These are phyloP conservation scores for Cryptococcus depauperatus DNA, from an alignment of 1,284 basidiomycete genomes.

Conservation along the genomic window DNA sequence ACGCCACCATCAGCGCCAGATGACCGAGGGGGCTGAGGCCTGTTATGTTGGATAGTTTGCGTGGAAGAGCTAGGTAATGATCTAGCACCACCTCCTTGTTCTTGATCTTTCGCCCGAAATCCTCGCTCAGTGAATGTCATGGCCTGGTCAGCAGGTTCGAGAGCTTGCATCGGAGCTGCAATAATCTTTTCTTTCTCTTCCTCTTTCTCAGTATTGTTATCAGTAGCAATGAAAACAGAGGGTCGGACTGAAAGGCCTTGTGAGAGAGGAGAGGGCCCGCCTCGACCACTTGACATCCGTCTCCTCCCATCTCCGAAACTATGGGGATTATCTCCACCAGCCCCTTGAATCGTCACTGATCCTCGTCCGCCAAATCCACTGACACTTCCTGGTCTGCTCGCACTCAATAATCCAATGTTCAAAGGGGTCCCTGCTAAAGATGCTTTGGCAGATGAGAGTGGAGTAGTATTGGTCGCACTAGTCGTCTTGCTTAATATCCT, in stretches of 20 bases:
- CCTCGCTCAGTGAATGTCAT: not conserved
- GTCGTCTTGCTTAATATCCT: not conserved
- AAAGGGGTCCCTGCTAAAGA: constrained; percentile 1
- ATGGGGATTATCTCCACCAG: not conserved
- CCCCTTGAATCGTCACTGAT: not conserved
- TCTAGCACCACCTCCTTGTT: constrained; percentile 11
- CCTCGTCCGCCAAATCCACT: constrained; percentile 4
- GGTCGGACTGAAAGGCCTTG: too few species aligned
- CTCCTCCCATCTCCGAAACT: constrained; percentile 5
- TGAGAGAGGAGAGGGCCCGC: constrained; percentile 13
- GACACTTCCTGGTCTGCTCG: constrained; percentile 17
- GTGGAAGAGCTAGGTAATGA: constrained; percentile 20
- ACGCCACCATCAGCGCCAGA: constrained; percentile 7
- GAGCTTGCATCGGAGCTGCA: constrained; percentile 5
- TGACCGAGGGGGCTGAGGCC: constrained; percentile 12
- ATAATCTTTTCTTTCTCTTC: too few species aligned
- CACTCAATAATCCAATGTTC: constrained; percentile 20
- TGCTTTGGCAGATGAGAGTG: not conserved
- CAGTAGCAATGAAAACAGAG: too few species aligned
- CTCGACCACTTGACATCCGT: constrained; percentile 4
- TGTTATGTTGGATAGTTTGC: constrained; percentile 11
- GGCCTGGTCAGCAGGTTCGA: constrained; percentile 7
- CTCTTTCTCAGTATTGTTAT: too few species aligned
- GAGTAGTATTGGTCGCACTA: not conserved
- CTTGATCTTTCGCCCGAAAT: not conserved